Base-by-base conservation (phyloP, 495 filamentous ascomycete species). In the Neurospora cerealis region DNA sequence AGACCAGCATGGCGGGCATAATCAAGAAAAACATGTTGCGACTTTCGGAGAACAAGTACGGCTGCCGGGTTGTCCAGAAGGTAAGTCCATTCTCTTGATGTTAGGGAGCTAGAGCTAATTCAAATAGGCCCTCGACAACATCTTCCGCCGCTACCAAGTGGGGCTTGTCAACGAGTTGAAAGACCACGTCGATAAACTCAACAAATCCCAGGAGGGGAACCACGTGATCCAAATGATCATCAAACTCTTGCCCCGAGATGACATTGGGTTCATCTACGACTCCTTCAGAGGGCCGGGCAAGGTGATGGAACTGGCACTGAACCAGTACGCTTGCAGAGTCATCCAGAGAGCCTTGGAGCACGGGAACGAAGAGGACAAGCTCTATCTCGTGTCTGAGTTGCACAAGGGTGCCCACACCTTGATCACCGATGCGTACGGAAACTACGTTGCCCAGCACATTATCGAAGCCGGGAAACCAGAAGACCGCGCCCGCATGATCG, bases 201-300 rank as follows among this genome's bases (percentile, higher is more conserved):
- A 97, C 70, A 93, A 91, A 72, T 92, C 97, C 75, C 92, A 94
- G 79, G 96, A 99, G 73, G 96, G 96, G 42, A 99, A 99, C 80
- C 96, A 98, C 76, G 96, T 99, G 42, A 91, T 99, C 62, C 96
- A 98, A 78, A 97, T 97, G 81, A 92, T 93, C 42, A 95, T 99
- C 75, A 93, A 97, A 79, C 86, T 93, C 69, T 91, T 97, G 5
- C 93, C 93, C 2, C 86, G 89, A 1, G 87, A 93, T 73, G 90
- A 96, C 74, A 93, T 97, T 54, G 91, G 91, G 75, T 95, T 97
- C 83, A 93, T 98, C 80, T 93, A 97, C 85, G 88, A 92, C 17
- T 91, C 93, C 60, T 93, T 98, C 84, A 88, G 85, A 39, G 91
- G 91, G 19, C 54, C 54, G 17, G 54, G 28, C 24, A 90, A 94